A percentile compares a stretch with the other conserved stretches of the same genome.
Conservation (phyloP, 2,329 filamentous ascomycete genomes). For the Exophiala aquamarina region DNA sequence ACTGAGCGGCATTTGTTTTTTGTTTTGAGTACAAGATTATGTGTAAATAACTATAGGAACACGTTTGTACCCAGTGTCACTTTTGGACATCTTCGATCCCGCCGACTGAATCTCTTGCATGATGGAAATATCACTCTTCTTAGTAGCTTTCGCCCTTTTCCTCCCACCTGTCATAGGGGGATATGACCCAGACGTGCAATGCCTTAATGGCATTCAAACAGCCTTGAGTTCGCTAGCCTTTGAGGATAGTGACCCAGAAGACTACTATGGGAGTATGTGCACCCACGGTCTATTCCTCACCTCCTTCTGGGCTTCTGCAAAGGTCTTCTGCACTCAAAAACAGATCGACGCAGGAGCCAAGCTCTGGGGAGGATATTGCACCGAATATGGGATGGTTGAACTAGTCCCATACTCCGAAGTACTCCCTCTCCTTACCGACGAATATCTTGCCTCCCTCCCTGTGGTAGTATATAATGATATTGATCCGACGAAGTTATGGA, state of each 20-base stretch:
- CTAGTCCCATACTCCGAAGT: constrained; percentile 25
- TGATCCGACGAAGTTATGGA: constrained; percentile 15
- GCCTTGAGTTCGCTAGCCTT: constrained; percentile 1
- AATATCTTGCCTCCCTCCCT: constrained; percentile 34
- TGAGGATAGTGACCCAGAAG: background rate
- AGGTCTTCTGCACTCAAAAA: constrained; percentile 31
- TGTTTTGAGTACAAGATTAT: too few relatives aligned
- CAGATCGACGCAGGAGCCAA: constrained; percentile 28
- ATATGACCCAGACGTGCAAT: background rate
- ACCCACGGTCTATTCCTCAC: constrained; percentile 33
- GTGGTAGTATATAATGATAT: constrained; percentile 35
- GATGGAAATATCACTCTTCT: too few relatives aligned
- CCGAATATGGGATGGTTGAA: constrained; percentile 31
- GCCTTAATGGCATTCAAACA: background rate
- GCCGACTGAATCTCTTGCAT: too few relatives aligned
- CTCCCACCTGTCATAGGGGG: too few relatives aligned
- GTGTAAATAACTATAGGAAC: too few relatives aligned
- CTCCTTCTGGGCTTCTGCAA: constrained; percentile 38
- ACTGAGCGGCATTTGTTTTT: too few relatives aligned
- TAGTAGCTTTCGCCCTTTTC: too few relatives aligned
- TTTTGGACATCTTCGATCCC: too few relatives aligned
- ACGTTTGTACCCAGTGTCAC: too few relatives aligned
- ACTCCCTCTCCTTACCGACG: constrained; percentile 31
- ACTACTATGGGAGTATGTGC: constrained; percentile 28
- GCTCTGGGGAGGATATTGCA: constrained; percentile 8